Conservation (phyloP, 2,329 filamentous ascomycete species). For the Zymoseptoria tritici region DNA sequence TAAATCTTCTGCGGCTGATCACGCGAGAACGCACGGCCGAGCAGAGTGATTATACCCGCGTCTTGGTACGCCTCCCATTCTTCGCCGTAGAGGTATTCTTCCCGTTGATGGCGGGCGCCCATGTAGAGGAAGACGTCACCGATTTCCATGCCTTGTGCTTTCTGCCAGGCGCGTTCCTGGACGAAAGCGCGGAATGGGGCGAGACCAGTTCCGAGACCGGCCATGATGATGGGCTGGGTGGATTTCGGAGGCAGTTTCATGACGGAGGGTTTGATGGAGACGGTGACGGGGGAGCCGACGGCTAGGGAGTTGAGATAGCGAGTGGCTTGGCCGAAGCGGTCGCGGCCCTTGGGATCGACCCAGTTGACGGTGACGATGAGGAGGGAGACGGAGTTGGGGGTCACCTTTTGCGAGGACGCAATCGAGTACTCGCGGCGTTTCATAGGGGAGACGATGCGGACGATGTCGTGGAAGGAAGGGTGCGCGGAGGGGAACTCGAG, state of each 20-base stretch:
- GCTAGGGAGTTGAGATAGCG: slow-evolving; percentile 74
- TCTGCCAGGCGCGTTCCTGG: slow-evolving; percentile 96
- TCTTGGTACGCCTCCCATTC: slow-evolving; percentile 98
- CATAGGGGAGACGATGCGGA: slow-evolving; percentile 78
- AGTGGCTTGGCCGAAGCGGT: slow-evolving; percentile 87
- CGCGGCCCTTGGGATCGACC: slow-evolving; percentile 80
- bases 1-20: slow-evolving; percentile 99
- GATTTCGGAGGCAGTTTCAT: slow-evolving; percentile 93
- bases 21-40: slow-evolving; percentile 89
- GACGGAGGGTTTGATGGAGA: slow-evolving; percentile 92
- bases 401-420: slow-evolving; percentile 91
- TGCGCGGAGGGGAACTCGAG: slow-evolving; percentile 85
- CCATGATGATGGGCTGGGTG: slow-evolving; percentile 95
- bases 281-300: slow-evolving; percentile 72
- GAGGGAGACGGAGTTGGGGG: slow-evolving; percentile 78
- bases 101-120: slow-evolving; percentile 91
- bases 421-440: slow-evolving; percentile 99
- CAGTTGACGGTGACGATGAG: slow-evolving; percentile 98
- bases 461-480: slow-evolving; percentile 79
- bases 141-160: slow-evolving; percentile 92
- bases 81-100: slow-evolving; percentile 97
- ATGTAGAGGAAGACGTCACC: slow-evolving; percentile 92
- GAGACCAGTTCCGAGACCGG: slow-evolving; percentile 92
- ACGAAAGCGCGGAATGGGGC: slow-evolving; percentile 99
- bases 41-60: slow-evolving; percentile 86